Base-by-base conservation (phyloP, 169 alveolate genomes). In the Cryptosporidium meleagridis region DNA sequence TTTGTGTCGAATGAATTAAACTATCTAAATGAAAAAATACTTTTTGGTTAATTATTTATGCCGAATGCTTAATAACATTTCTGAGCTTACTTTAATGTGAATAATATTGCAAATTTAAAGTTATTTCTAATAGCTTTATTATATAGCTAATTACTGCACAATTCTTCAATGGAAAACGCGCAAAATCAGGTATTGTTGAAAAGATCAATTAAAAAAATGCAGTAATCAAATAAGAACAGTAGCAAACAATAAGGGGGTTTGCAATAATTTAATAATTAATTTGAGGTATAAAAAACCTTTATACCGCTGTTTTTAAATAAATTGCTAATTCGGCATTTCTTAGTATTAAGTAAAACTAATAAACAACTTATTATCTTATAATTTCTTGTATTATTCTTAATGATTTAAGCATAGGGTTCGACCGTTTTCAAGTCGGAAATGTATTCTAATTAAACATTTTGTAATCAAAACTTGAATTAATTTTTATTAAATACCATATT, bases 1-100 rank as follows among this genome's bases (percentile, higher is more conserved):
- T 55, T 55, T n/a, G 67, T 55, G 21, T 39, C 67, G 2, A 55
- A 55, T 55, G 67, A 55, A 55, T 26, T 55, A 55, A 55, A 55
- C 67, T 55, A 55, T 9, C 12, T 55, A 55, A 55, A 55, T 55
- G 67, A 55, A 10, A 35, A 26, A 1, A 55, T 21, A 26, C 67
- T 55, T 21, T 55, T 55, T 55, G 67, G 35, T 55, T 21, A 55
- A 21, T 26, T 21, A 55, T 21, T 26, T 0, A 23, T 55, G 16
- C 39, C 26, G 12, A 10, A 21, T 26, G 4, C 14, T 55, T 21
- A 55, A 55, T 5, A 23, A 55, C 6, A 55, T 5, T 0, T 26
- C 8, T 55, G 12, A 55, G 35, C 35, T 1, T 29, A 55, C 67
- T 23, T 26, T 21, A 55, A 55, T 23, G 35, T 7, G 23, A 9